Conservation (phyloP, 225 moss, liverwort and hornwort species). For the Polytrichum formosum region DNA sequence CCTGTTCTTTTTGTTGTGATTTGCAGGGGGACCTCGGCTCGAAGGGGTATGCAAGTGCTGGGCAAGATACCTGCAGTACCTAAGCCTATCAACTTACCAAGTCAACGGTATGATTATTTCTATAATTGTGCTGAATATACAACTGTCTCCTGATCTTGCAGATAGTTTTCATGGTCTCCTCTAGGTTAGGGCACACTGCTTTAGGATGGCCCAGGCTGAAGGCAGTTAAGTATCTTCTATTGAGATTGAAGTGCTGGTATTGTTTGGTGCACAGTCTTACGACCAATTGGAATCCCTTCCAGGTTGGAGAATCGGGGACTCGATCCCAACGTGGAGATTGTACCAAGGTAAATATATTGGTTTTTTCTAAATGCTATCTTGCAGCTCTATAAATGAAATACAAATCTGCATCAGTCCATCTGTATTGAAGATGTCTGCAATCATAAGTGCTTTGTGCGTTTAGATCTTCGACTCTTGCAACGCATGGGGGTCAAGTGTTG, state of each 20-base stretch:
- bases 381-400: too few species aligned
- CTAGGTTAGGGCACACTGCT: not conserved
- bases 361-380: too few species aligned
- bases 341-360: slow-evolving; percentile 61
- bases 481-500: too few species aligned
- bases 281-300: slow-evolving; percentile 11
- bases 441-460: too few species aligned
- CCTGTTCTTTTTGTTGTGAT: slow-evolving; percentile 7
- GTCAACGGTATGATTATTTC: slow-evolving; percentile 69
- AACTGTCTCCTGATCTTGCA: not conserved
- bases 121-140: not conserved
- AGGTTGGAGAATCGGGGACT: slow-evolving; percentile 99
- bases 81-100: slow-evolving; percentile 96
- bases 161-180: not conserved
- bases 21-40: slow-evolving; percentile 80
- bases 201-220: not conserved
- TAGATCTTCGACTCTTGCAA: too few species aligned
- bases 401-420: too few species aligned
- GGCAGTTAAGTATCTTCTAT: not conserved
- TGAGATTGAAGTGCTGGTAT: slow-evolving; percentile 2
- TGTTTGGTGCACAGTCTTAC: not conserved
- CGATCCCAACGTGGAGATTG: slow-evolving; percentile 96
- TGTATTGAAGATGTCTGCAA: too few species aligned
- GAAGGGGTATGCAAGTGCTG: slow-evolving; percentile 95
- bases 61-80: slow-evolving; percentile 97